Evolutionary conservation across 352 stramenopile species (phyloP).

Genomic region (Peronospora belbahrii): DNA sequence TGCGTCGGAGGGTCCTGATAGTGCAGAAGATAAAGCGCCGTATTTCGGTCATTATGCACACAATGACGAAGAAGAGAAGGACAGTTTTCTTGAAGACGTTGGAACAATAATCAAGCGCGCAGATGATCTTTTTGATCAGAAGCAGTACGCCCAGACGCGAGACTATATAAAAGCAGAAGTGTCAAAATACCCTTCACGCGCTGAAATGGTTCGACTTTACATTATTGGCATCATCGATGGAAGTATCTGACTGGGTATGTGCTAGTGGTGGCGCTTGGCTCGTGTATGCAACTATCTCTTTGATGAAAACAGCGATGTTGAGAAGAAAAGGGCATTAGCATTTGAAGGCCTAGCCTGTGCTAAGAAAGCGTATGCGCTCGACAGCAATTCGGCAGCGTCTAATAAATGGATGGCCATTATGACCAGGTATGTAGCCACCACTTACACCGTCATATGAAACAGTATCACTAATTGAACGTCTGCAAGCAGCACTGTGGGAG

Average conservation of each 20-base stretch:
- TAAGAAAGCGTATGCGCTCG: conserved; percentile 40
- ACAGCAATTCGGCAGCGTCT: conserved; percentile 38
- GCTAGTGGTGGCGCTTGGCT: conserved; percentile 54
- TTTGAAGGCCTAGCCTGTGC: conserved; percentile 46
- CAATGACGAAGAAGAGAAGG: conserved; percentile 35
- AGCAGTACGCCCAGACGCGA: conserved; percentile 32
- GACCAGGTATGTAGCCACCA: conserved; percentile 26
- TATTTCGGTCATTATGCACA: background rate
- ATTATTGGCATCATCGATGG: background rate
- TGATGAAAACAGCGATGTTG: conserved; percentile 27
- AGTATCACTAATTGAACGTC: background rate
- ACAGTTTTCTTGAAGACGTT: conserved; percentile 19
- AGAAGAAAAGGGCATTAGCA: conserved; percentile 51
- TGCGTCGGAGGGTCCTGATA: background rate
- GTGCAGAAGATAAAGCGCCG: background rate
- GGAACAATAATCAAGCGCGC: conserved; percentile 26
- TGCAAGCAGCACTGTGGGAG: conserved; percentile 35
- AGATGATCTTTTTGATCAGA: conserved; percentile 46
- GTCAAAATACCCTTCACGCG: conserved; percentile 27
- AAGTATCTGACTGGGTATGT: background rate
- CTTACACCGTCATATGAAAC: background rate
- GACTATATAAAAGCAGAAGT: conserved; percentile 38
- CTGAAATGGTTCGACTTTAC: conserved; percentile 37
- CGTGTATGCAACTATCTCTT: conserved; percentile 55
- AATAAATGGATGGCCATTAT: conserved; percentile 81